Conservation (phyloP, 257 asterid species). For the Jacaranda copaia region DNA sequence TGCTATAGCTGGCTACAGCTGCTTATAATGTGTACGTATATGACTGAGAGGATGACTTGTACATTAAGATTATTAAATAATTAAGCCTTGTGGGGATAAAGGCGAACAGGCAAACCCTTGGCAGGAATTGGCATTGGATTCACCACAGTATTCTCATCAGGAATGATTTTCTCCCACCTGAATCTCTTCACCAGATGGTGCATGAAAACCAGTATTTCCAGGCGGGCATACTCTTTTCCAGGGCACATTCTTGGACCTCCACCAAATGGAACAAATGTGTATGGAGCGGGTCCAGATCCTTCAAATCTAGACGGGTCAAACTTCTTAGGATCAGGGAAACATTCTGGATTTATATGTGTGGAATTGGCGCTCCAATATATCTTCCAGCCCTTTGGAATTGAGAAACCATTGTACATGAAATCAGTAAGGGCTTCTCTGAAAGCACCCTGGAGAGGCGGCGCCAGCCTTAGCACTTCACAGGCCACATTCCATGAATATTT, state of each 20-base stretch:
- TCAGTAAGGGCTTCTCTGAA: slow-evolving; percentile 60
- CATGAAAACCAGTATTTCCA: slow-evolving; percentile 58
- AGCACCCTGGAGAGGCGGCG: slow-evolving; percentile 67
- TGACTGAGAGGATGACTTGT: neutral
- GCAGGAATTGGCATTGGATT: slow-evolving; percentile 60
- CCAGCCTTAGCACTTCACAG: slow-evolving; percentile 61
- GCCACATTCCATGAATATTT: slow-evolving; percentile 73
- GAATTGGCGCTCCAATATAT: slow-evolving; percentile 60
- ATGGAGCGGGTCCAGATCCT: slow-evolving; percentile 54
- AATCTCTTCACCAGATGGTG: slow-evolving; percentile 54
- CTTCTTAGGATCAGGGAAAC: slow-evolving; percentile 43
- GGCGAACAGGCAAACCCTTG: slow-evolving; percentile 54
- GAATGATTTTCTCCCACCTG: slow-evolving; percentile 44
- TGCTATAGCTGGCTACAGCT: neutral
- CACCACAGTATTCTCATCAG: slow-evolving; percentile 53
- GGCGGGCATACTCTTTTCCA: slow-evolving; percentile 53
- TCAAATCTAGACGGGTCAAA: slow-evolving; percentile 56
- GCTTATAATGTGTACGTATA: neutral
- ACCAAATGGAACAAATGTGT: slow-evolving; percentile 55
- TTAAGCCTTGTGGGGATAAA: slow-evolving; percentile 47
- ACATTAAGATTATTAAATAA: neutral
- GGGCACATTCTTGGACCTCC: slow-evolving; percentile 62
- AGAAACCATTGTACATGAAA: slow-evolving; percentile 59
- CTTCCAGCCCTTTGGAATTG: slow-evolving; percentile 72
- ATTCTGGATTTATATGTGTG: slow-evolving; percentile 46